phyloP scores from a whole-genome alignment of 2,329 filamentous ascomycete genomes.

The Alternaria triticimaculans region DNA sequence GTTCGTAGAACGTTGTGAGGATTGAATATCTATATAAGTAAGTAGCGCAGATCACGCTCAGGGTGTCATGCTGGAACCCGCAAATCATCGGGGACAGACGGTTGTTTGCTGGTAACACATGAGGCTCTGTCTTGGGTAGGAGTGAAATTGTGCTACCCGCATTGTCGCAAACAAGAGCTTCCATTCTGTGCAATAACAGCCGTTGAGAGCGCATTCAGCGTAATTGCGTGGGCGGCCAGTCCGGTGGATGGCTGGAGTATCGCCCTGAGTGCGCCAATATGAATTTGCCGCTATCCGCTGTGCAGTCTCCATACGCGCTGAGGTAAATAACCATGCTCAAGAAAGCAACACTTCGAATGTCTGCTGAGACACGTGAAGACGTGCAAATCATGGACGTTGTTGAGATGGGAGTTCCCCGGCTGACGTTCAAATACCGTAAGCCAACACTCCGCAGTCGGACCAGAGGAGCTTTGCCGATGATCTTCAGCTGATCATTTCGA shows the following conservation, averaged over 20 bases:
- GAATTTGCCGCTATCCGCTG: not conserved
- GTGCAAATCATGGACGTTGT: not conserved
- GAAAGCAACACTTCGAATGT: not conserved
- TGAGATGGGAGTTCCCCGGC: not conserved
- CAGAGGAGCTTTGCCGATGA: not conserved
- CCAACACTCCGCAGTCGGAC: not conserved
- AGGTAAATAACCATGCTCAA: rapidly evolving
- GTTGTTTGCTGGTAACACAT: not conserved
- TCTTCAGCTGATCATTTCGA: not conserved
- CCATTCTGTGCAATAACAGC: too few species aligned
- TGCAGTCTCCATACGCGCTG: not conserved
- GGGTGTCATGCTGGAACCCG: not conserved
- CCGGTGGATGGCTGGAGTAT: not conserved
- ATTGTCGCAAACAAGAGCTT: not conserved
- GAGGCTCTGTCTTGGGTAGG: not conserved
- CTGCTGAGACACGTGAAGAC: not conserved
- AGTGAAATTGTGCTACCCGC: not conserved
- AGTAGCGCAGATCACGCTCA: not conserved
- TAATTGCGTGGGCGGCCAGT: not conserved
- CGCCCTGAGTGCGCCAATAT: not conserved
- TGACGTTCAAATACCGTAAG: not conserved
- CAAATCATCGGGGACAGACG: not conserved
- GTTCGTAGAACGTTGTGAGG: not conserved
- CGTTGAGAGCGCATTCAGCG: not conserved
- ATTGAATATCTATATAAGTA: not conserved